Percentiles rank a stretch among this genome's conserved stretches.
Evolutionary conservation across 2,329 filamentous ascomycete genomes (phyloP).

Genomic region (Microsporum canis): DNA sequence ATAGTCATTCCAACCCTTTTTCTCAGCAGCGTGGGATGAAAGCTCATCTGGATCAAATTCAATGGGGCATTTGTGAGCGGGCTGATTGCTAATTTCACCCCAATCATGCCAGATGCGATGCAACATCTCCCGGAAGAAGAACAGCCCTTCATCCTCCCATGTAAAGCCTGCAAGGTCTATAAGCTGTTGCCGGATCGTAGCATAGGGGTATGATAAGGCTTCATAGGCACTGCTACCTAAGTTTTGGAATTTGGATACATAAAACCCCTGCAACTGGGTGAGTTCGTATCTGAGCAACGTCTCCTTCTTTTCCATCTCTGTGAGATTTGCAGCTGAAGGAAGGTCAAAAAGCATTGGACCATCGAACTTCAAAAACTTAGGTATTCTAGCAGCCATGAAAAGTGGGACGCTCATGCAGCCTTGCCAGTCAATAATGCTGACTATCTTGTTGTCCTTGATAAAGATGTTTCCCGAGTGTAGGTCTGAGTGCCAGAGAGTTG

Average conservation of each 20-base stretch:
- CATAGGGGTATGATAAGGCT: slow-evolving; percentile 13
- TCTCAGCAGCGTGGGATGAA: slow-evolving; percentile 14
- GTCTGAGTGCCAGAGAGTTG: slow-evolving; percentile 9
- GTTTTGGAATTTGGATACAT: slow-evolving; percentile 10
- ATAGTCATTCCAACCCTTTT: slow-evolving; percentile 14
- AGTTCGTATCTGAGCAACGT: slow-evolving; percentile 13
- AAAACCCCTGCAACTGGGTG: slow-evolving; percentile 13
- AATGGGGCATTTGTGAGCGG: slow-evolving; percentile 12
- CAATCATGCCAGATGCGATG: slow-evolving; percentile 14
- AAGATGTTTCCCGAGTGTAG: slow-evolving; percentile 9
- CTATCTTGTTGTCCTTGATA: slow-evolving; percentile 7
- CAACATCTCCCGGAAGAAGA: slow-evolving; percentile 16
- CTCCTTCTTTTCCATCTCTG: slow-evolving; percentile 13
- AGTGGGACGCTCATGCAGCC: slow-evolving; percentile 9
- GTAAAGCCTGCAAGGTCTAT: slow-evolving; percentile 15
- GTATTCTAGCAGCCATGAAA: slow-evolving; percentile 7
- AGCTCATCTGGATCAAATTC: slow-evolving; percentile 13
- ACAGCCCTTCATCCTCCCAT: slow-evolving; percentile 16
- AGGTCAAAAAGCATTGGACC: slow-evolving; percentile 13
- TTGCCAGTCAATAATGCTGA: slow-evolving; percentile 12
- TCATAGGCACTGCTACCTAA: slow-evolving; percentile 11
- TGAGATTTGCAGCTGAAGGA: slow-evolving; percentile 11
- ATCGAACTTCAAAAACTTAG: slow-evolving; percentile 10
- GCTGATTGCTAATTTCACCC: slow-evolving; percentile 13
- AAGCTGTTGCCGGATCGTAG: slow-evolving; percentile 15